Evolutionary conservation across 257 asterid species (phyloP).

Genomic region (Nyctanthes arbortristis): DNA sequence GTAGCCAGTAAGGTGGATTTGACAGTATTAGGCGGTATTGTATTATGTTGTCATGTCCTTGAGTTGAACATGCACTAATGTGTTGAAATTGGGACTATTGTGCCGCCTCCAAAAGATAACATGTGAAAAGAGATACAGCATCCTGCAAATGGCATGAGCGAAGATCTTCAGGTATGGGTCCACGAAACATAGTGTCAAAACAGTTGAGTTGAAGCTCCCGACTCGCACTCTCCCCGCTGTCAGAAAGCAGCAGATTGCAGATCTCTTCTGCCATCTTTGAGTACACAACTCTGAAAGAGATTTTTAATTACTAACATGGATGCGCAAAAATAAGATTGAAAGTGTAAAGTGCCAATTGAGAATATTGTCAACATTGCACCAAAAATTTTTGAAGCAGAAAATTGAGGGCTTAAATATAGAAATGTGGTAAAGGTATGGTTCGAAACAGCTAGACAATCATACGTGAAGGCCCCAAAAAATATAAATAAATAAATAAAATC

Average conservation of each 20-base stretch:
- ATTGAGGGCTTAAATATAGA: neutral
- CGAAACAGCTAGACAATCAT: neutral
- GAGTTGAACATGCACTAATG: neutral
- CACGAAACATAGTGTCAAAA: conserved; percentile 62
- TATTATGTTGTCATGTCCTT: neutral
- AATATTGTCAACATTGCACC: neutral
- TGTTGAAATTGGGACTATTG: conserved; percentile 19
- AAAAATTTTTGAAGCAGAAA: neutral
- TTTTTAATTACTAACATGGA: neutral
- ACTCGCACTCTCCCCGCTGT: conserved; percentile 41
- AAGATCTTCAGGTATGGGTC: conserved; percentile 79
- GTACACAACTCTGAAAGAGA: conserved; percentile 68
- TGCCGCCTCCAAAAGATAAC: conserved; percentile 58
- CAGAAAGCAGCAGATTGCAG: conserved; percentile 66
- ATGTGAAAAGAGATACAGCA: conserved; percentile 62
- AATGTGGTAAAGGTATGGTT: neutral
- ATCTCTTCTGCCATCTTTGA: conserved; percentile 96
- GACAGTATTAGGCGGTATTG: too few species aligned
- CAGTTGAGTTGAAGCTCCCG: conserved; percentile 67
- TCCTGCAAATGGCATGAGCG: conserved; percentile 80
- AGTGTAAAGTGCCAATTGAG: neutral
- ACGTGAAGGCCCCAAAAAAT: neutral
- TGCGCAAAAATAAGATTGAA: neutral
- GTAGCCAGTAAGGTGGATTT: neutral
- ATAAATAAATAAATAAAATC: too few species aligned